phyloP scores from a whole-genome alignment of 202 grass and related monocot species.

The Eragrostis tef region DNA sequence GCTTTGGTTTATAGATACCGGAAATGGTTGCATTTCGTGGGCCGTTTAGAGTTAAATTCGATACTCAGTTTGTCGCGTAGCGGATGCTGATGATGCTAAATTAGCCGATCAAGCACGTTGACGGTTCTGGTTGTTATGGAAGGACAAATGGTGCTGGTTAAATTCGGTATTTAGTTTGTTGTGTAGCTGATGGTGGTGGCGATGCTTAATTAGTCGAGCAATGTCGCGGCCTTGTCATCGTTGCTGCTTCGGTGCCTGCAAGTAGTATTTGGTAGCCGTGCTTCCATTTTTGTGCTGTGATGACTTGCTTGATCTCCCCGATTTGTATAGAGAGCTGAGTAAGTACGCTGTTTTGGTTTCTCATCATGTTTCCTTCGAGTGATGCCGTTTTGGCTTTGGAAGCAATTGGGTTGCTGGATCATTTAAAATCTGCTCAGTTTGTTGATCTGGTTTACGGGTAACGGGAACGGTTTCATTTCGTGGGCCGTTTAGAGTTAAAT shows the following conservation, averaged over 20 bases:
- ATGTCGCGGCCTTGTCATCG: too few relatives aligned
- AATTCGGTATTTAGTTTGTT: neutral
- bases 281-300: neutral
- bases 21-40: conserved; percentile 18
- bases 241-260: neutral
- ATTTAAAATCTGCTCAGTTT: neutral
- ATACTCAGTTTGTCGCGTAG: too few relatives aligned
- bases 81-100: too few relatives aligned
- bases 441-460: neutral
- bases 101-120: too few relatives aligned
- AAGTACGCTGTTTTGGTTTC: neutral
- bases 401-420: conserved; percentile 23
- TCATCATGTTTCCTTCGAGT: neutral
- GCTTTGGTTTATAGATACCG: neutral
- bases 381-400: neutral
- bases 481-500: neutral
- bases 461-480: conserved; percentile 1
- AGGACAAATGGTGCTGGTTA: too few relatives aligned
- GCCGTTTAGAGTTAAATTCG: neutral
- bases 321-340: neutral
- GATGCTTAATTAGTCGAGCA: conserved; percentile 27
- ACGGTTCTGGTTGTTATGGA: too few relatives aligned
- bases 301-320: conserved; percentile 7
- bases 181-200: neutral
- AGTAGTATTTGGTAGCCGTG: neutral